phyloP scores from a whole-genome alignment of 139 green algal genomes.

The Tetratostichococcus sp. region DNA sequence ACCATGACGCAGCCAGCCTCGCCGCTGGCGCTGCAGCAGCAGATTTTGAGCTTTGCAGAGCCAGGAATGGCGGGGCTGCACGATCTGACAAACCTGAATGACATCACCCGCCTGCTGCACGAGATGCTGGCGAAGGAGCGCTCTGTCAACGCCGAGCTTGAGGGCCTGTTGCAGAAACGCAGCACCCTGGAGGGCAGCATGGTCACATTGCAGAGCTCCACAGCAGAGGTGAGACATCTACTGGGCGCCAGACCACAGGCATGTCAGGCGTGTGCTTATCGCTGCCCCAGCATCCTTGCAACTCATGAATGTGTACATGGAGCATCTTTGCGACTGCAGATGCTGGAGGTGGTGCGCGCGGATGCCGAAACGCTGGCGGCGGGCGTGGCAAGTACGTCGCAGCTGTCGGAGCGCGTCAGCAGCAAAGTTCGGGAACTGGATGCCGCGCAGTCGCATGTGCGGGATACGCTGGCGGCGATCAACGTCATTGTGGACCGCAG shows the following conservation, averaged over 20 bases:
- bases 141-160: constrained; percentile 75
- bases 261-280: too few relatives aligned
- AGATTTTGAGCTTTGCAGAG: background rate
- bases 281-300: too few relatives aligned
- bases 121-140: constrained; percentile 75
- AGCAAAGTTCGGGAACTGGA: constrained; percentile 80
- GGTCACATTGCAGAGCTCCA: constrained; percentile 49
- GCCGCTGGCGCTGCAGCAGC: background rate
- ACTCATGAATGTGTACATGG: too few relatives aligned
- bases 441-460: constrained; percentile 64
- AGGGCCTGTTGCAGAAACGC: constrained; percentile 45
- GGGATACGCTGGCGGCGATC: constrained; percentile 51
- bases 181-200: constrained; percentile 53
- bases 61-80: background rate
- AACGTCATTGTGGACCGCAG: constrained; percentile 73
- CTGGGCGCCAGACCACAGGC: background rate
- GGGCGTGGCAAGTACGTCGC: constrained; percentile 61
- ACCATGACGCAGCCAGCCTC: too few relatives aligned
- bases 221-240: constrained; percentile 44
- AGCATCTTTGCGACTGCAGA: too few relatives aligned
- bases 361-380: constrained; percentile 73
- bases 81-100: constrained; percentile 51
- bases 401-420: constrained; percentile 78
- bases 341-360: constrained; percentile 64
- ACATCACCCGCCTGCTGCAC: constrained; percentile 72